Conservation (phyloP, 75 land plant species). For the Cryptomeria japonica region DNA sequence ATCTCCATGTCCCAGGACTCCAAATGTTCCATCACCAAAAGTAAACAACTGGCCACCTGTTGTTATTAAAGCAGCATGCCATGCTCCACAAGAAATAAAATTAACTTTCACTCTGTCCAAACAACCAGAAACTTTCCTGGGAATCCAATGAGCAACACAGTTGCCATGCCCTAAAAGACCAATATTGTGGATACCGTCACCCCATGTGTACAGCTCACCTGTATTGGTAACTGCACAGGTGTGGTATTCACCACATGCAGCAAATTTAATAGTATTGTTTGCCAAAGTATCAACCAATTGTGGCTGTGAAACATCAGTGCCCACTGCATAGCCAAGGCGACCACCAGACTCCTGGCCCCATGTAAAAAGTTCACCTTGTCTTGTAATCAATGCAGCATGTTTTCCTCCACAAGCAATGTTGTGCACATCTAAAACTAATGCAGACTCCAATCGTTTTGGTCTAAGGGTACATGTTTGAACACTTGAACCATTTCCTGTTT, state of each 20-base stretch:
- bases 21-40: slow-evolving; percentile 97
- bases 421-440: slow-evolving; percentile 28
- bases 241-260: slow-evolving; percentile 36
- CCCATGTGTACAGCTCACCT: slow-evolving; percentile 97
- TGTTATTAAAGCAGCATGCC: slow-evolving; percentile 89
- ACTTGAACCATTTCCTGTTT: slow-evolving; percentile 14
- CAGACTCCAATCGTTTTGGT: slow-evolving; percentile 21
- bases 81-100: slow-evolving; percentile 81
- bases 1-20: slow-evolving; percentile 89
- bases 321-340: slow-evolving; percentile 34
- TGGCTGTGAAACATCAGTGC: slow-evolving; percentile 26
- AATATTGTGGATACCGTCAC: slow-evolving; percentile 72
- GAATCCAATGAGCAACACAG: slow-evolving; percentile 86
- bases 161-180: slow-evolving; percentile 93
- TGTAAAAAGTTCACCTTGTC: slow-evolving; percentile 29
- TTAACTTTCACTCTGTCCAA: slow-evolving; percentile 75
- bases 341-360: slow-evolving; percentile 38
- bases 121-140: slow-evolving; percentile 68
- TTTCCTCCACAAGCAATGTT: slow-evolving; percentile 27
- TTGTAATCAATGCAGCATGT: slow-evolving; percentile 33
- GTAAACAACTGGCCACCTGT: slow-evolving; percentile 88
- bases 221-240: slow-evolving; percentile 64
- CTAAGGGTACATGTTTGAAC: slow-evolving; percentile 16
- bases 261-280: slow-evolving; percentile 22
- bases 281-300: slow-evolving; percentile 25